Base-by-base conservation (phyloP, 305 asterid genomes). In the Fraxinus sp. region DNA sequence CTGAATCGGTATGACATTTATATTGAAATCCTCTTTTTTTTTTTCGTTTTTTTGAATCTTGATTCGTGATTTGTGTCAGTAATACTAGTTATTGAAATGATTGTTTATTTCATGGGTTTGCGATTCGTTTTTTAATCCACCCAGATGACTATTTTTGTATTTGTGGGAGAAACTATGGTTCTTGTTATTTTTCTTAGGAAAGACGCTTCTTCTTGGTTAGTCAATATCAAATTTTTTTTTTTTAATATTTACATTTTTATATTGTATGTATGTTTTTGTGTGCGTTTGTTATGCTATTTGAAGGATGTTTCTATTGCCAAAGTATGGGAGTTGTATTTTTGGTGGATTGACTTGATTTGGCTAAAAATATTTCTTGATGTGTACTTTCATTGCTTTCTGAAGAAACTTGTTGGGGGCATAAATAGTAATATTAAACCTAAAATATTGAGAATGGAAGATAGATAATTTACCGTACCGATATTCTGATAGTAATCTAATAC, bases 1-100 rank as follows among this genome's bases (percentile, higher is more conserved):
- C 89, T 62, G 91, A 88, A 77, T 90, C 93, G 84, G 93, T 90
- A 49, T 26, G 89, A 13, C 37, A 68, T 68, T 28, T 28, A 28
- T 26, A 1, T 62, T 20, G 10, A 5, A 59, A 2, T 35, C 9
- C 20, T 52, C 75, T 81, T 8, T 0, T 2, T 66, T 41, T 41
- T 43, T 43, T 43, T 36, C 41, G 41, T 0, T 36, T 73, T 37
- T 72, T 41, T 46, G 22, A 64, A 35, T 77, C 46, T 24, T 35
- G 16, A 22, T 68, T 11, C 22, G 84, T 77, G 71, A 81, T 55
- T 16, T 75, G 62, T 13, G 43, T 16, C 36, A 32, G 77, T 75
- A n/a, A 35, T 81, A 32, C 3, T 84, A 52, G 30, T 55, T 33
- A 49, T 43, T 14, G 68, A 81, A 52, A 46, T 64, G 14, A 28